A percentile compares a stretch with the other conserved stretches of the same genome.
phyloP scores from a whole-genome alignment of 495 filamentous ascomycete genomes.

The Daldinia childiae region DNA sequence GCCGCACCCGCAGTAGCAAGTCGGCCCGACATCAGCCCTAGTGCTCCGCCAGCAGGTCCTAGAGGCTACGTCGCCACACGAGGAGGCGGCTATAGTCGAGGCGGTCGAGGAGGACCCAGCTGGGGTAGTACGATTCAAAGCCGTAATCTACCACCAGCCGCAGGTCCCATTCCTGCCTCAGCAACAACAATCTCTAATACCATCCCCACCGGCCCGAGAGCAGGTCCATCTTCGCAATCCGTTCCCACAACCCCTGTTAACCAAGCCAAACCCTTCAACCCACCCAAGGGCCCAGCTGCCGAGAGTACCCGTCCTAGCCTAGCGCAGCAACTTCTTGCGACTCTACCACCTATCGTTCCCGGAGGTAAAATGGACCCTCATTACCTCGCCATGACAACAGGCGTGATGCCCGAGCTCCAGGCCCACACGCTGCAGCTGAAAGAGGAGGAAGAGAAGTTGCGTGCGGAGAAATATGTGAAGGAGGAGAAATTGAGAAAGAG shows the following conservation, averaged over 20 bases:
- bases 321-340: slow-evolving; percentile 52
- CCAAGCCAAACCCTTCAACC: slow-evolving; percentile 58
- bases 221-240: slow-evolving; percentile 38
- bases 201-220: slow-evolving; percentile 59
- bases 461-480: slow-evolving; percentile 55
- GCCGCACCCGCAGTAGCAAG: slow-evolving; percentile 44
- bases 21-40: slow-evolving; percentile 51
- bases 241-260: slow-evolving; percentile 41
- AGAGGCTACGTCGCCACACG: slow-evolving; percentile 55
- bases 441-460: slow-evolving; percentile 59
- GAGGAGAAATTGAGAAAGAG: slow-evolving; percentile 57
- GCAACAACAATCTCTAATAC: slow-evolving; percentile 43
- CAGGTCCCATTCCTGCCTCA: slow-evolving; percentile 47
- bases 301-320: slow-evolving; percentile 51
- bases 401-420: slow-evolving; percentile 53
- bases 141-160: slow-evolving; percentile 46
- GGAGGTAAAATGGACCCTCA: slow-evolving; percentile 56
- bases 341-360: slow-evolving; percentile 53
- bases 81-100: slow-evolving; percentile 49
- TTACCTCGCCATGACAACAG: slow-evolving; percentile 42
- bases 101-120: slow-evolving; percentile 51
- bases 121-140: slow-evolving; percentile 50
- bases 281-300: slow-evolving; percentile 59
- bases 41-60: slow-evolving; percentile 57
- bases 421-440: slow-evolving; percentile 49